Conservation (phyloP, 805 yeast genomes). For the Candida sanyiensis region DNA sequence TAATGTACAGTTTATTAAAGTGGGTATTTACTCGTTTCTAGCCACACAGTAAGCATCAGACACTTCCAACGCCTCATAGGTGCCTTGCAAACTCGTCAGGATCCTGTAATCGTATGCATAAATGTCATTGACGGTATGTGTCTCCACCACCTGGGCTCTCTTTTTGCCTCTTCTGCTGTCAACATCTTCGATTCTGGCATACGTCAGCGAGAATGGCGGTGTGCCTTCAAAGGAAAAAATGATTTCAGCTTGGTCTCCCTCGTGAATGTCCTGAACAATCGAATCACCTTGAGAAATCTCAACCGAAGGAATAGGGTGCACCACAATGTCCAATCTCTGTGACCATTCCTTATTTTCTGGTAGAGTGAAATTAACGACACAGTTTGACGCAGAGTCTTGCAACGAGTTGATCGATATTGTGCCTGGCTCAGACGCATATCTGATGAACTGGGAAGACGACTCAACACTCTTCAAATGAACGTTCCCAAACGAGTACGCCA, state of each 20-base stretch:
- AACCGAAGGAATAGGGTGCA: slow-evolving; percentile 70
- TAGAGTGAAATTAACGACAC: slow-evolving; percentile 55
- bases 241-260: slow-evolving; percentile 91
- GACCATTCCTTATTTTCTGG: slow-evolving; percentile 29
- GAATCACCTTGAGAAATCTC: slow-evolving; percentile 77
- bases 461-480: slow-evolving; percentile 51
- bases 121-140: slow-evolving; percentile 53
- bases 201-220: slow-evolving; percentile 87
- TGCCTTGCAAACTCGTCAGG: slow-evolving; percentile 81
- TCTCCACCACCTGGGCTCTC: slow-evolving; percentile 57
- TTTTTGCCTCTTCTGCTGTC: slow-evolving; percentile 35
- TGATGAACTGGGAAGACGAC: slow-evolving; percentile 43
- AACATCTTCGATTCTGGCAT: slow-evolving; percentile 61
- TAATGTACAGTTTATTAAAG: no score
- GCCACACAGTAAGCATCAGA: slow-evolving; percentile 74
- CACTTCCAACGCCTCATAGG: slow-evolving; percentile 88
- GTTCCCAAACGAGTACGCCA: slow-evolving; percentile 70
- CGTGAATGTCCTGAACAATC: slow-evolving; percentile 77
- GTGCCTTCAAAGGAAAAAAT: slow-evolving; percentile 76
- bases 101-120: slow-evolving; percentile 63
- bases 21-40: slow-evolving; percentile 37
- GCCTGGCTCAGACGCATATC: slow-evolving; percentile 86
- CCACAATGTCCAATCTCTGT: slow-evolving; percentile 31
- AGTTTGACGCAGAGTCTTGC: slow-evolving; percentile 68
- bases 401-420: slow-evolving; percentile 57